Base-by-base conservation (phyloP, 2,329 filamentous ascomycete species). In the Fusarium floridanum region DNA sequence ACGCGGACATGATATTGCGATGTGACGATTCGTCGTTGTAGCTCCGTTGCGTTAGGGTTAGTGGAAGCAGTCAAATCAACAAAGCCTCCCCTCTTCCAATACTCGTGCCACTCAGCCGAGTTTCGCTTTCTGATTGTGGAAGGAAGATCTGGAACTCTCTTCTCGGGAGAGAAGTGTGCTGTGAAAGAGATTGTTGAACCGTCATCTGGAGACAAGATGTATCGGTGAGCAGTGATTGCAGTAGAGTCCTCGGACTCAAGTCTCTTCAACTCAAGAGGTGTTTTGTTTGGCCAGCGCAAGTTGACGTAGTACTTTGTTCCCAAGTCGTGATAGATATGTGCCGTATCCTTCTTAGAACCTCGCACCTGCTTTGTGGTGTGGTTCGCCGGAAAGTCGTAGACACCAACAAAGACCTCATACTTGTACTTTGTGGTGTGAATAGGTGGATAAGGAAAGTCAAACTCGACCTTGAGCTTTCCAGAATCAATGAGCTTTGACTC, bases 1-100 rank as follows among this genome's bases (percentile, higher is more conserved):
- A 86, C 83, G 0, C 84, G 82, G 2, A 85, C 79, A 12, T 85
- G 82, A 27, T 86, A 86, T 64, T 86, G 85, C 6, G 84, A 86
- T 8, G 83, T 70, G 2, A 86, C 75, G 27, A 85, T 84, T 20
- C 85, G 82, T n/a, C 85, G 81, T 73, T 86, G 84, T 5, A 86
- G 70, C 63, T 86, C 85, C 2, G 81, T 80, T 5, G 84, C 84
- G 12, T 83, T 82, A 0, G 80, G 67, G 43, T 81, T 83, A 0
- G 78, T 75, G 3, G 82, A 82, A 1, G 78, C 72, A 0, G 82
- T 84, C 27, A 86, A 75, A 61, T 86, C 85, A 2, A 86, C 78
- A 53, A 86, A 86, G 0, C 83, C 84, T 0, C 85, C 84, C 6
- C 80, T 71, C 22, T 76, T 75, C 85, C 85, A 84, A 68, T 84